Base-by-base conservation (phyloP, 2,329 filamentous ascomycete genomes). In the Didymella lethalis region DNA sequence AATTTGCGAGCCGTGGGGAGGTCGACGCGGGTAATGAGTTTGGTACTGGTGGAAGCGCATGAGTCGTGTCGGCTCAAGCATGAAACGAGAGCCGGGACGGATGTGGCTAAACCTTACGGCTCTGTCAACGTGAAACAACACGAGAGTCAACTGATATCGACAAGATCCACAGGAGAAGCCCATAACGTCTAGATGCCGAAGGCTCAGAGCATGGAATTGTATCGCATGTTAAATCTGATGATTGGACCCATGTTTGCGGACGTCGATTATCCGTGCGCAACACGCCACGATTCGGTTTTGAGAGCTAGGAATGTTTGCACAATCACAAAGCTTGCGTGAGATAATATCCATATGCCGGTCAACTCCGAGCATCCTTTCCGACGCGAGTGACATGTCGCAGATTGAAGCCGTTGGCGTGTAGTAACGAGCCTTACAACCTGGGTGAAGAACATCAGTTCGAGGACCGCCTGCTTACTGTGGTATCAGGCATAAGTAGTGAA, bases 41-140 rank as follows among this genome's bases (percentile, higher is more conserved):
- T n/a, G 36, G 26, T 16, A 47, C 34, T n/a, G 20, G 23, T n/a
- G 31, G 46, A 36, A 36, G 32, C 16, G n/a, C 23, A 12, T 47
- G 12, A 16, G 18, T n/a, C 16, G 20, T 32, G 7, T 18, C 46
- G 41, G 47, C 54, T 38, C 7, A n/a, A 25, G 25, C 26, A 20
- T 46, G 54, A 40, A 46, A 56, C 40, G 25, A 46, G 32, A 40
- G 47, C 18, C 41, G 47, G 40, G 54, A 25, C 41, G 40, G 18
- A 50, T 50, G 14, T 10, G 41, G 47, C 40, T 36, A 50, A 44
- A 47, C 20, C 12, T 47, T 26, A 16, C 7, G 7, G 16, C n/a
- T 36, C 16, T 36, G 32, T 56, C 40, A 56, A 56, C 26, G 32
- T 56, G 54, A 56, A 56, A 56, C 54, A 55, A 16, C 29, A 31